phyloP scores from a whole-genome alignment of 441 rosid genomes.

The Gossypium schwendimanii region DNA sequence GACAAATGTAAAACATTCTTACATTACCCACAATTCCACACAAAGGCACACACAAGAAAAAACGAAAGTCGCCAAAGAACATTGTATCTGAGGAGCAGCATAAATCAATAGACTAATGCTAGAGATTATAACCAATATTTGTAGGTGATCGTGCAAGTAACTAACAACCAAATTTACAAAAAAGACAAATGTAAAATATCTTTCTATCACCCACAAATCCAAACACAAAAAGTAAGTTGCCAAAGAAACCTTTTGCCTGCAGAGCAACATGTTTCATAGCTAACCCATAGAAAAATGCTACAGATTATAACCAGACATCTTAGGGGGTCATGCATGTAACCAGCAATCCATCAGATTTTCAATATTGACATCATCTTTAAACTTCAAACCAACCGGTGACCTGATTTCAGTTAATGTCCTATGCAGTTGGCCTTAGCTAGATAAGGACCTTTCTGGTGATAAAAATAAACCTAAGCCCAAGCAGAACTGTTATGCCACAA shows the following conservation, averaged over 20 bases:
- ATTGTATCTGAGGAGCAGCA: neutral
- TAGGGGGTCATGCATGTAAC: neutral
- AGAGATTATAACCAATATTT: neutral
- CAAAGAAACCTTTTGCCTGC: neutral
- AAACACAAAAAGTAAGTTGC: neutral
- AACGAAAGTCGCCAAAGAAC: neutral
- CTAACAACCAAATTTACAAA: neutral
- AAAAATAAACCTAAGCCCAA: neutral
- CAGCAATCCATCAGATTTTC: neutral
- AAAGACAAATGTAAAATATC: neutral
- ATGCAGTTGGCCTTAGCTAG: neutral
- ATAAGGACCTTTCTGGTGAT: neutral
- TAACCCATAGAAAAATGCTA: neutral
- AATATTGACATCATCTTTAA: neutral
- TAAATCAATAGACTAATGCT: neutral
- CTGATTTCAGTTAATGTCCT: neutral
- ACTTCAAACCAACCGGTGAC: neutral
- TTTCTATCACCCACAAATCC: neutral
- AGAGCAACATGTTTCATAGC: neutral
- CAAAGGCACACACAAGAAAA: no score
- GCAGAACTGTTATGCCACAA: neutral
- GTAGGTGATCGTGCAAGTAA: neutral
- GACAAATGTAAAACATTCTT: neutral
- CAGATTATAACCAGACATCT: neutral
- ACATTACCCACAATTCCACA: neutral